Base-by-base conservation (phyloP, 2,329 filamentous ascomycete genomes). In the Orbilia ellipsospora region DNA sequence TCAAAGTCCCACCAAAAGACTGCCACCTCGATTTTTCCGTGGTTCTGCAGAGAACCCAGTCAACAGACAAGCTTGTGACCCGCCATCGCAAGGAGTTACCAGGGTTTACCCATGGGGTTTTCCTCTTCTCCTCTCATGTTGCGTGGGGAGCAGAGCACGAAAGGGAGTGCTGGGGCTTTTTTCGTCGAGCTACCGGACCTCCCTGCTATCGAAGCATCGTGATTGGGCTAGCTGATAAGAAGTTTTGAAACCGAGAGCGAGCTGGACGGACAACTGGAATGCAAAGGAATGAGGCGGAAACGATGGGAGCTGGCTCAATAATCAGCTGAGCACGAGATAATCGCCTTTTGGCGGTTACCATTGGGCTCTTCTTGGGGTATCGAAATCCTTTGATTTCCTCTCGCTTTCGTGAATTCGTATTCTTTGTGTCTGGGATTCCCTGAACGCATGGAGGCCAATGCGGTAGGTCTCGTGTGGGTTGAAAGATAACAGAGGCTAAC, bases 201-300 rank as follows among this genome's bases (percentile, higher is more conserved):
- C 18, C 10, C 23, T 51, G 44, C 59, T 72, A 72, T 72, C 67
- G 50, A 44, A 31, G 60, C 67, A 51, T 72, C 54, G 44, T 72
- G 67, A 72, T 72, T 72, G 67, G 67, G 36, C 60, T 65, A 51
- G 67, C 67, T 72, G 67, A 72, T 72, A 72, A 72, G 67, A 51
- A 48, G 28, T 36, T 36, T 36, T 10, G 31, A 36, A 36, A 36
- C 16, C 44, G 8, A 48, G 13, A 13, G 48, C 31, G 57, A 44
- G 44, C 56, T 44, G 28, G 45, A 36, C 8, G 31, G 6, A 36
- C 48, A 67, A 48, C 2, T 6, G 48, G 45, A 61, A 56, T 52
- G 48, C 50, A 44, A 51, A 45, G 31, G 50, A 57, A 51, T 26
- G 16, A 50, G 50, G 59, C 23, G 51, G 51, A 63, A 56, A 13